Evolutionary conservation across 441 rosid species (phyloP).

Genomic region (Populus hybrid): DNA sequence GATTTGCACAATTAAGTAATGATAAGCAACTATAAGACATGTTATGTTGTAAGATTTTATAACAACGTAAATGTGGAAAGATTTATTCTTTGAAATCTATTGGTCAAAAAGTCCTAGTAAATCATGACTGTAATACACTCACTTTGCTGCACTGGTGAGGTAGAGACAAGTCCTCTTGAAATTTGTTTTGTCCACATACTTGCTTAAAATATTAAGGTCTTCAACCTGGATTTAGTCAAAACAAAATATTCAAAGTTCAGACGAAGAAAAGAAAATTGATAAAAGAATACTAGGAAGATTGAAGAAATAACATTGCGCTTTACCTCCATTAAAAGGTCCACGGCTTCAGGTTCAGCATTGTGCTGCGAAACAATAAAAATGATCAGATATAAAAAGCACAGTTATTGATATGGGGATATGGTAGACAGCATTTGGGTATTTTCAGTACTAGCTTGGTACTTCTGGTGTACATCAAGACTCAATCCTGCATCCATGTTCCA

Average conservation of each 20-base stretch:
- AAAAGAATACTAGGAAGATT: not conserved
- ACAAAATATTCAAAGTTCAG: not conserved
- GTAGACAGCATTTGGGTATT: not conserved
- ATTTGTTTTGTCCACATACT: slow-evolving; percentile 83
- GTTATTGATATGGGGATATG: not conserved
- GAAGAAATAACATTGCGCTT: not conserved
- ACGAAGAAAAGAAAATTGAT: not conserved
- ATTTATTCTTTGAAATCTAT: not conserved
- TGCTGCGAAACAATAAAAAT: slow-evolving; percentile 51
- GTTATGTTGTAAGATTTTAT: not conserved
- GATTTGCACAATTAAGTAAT: not conserved
- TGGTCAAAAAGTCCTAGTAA: not conserved
- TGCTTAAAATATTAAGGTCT: slow-evolving; percentile 84
- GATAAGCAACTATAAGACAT: not conserved
- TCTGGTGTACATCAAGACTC: not conserved
- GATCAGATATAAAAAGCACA: not conserved
- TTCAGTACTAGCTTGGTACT: not conserved
- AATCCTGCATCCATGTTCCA: not conserved
- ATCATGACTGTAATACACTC: slow-evolving; percentile 17
- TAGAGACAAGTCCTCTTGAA: slow-evolving; percentile 91
- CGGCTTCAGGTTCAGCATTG: slow-evolving; percentile 99
- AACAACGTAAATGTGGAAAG: not conserved
- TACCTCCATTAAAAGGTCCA: slow-evolving; percentile 96
- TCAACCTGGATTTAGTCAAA: slow-evolving; percentile 54
- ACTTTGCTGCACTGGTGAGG: slow-evolving; percentile 92